phyloP scores from a whole-genome alignment of 1,284 basidiomycete species.

The Lignosus rhinocerotis region DNA sequence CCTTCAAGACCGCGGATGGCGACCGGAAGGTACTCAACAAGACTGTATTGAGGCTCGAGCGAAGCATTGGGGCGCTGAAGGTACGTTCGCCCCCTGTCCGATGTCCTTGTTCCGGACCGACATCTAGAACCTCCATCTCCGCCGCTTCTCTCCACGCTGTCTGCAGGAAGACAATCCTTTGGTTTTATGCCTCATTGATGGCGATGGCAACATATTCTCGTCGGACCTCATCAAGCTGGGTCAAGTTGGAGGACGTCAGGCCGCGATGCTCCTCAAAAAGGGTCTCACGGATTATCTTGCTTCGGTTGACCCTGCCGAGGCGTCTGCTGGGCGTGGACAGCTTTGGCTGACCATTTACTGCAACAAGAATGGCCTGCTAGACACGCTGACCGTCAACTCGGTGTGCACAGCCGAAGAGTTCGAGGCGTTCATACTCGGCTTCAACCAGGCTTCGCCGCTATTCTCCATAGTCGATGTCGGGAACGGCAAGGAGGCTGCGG shows the following conservation, averaged over 20 bases:
- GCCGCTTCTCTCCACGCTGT: too few relatives aligned
- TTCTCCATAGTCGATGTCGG: slow-evolving; percentile 59
- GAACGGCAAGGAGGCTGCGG: slow-evolving; percentile 54
- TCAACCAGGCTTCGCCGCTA: slow-evolving; percentile 47
- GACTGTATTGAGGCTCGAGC: slow-evolving; percentile 32
- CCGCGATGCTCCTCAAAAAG: slow-evolving; percentile 43
- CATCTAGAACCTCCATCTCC: not conserved
- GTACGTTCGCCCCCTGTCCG: slow-evolving; percentile 23
- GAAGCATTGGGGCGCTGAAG: slow-evolving; percentile 37
- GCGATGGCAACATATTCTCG: slow-evolving; percentile 50
- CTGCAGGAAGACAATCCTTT: slow-evolving; percentile 42
- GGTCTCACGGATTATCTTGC: slow-evolving; percentile 40
- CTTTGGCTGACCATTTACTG: slow-evolving; percentile 46
- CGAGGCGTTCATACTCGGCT: slow-evolving; percentile 46
- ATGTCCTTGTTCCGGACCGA: not conserved
- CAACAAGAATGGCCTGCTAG: slow-evolving; percentile 45
- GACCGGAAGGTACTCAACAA: slow-evolving; percentile 33
- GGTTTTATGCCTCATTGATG: slow-evolving; percentile 45
- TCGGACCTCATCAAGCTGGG: slow-evolving; percentile 41
- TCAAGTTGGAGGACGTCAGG: slow-evolving; percentile 42
- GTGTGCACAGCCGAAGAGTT: slow-evolving; percentile 43
- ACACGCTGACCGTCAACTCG: slow-evolving; percentile 37
- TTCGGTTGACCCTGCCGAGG: slow-evolving; percentile 27
- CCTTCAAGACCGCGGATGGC: slow-evolving; percentile 36
- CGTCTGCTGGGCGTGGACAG: slow-evolving; percentile 33